Evolutionary conservation across 2,329 filamentous ascomycete genomes (phyloP).

Genomic region (Colletotrichum costaricense): DNA sequence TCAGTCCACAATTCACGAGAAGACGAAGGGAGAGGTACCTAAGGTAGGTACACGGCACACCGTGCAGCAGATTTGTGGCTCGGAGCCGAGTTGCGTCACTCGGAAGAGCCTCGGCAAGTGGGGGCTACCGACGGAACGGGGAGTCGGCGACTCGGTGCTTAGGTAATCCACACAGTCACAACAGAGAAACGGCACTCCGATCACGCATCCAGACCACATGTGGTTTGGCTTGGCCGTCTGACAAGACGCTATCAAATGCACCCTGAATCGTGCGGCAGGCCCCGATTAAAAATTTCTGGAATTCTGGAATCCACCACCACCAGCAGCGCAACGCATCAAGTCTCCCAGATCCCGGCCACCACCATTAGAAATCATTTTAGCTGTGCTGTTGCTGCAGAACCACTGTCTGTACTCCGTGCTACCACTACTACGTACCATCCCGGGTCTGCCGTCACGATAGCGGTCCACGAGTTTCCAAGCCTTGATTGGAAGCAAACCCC

Average conservation of each 20-base stretch:
- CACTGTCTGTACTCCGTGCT: neutral
- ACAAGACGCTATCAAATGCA: neutral
- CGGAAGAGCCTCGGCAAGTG: slow-evolving; percentile 34
- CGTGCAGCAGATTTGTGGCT: neutral
- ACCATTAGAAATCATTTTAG: slow-evolving; percentile 29
- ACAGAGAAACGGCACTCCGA: slow-evolving; percentile 3
- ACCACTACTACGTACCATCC: neutral
- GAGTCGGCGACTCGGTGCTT: slow-evolving; percentile 9
- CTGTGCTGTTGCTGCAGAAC: neutral
- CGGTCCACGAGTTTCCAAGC: slow-evolving; percentile 3
- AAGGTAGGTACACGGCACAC: neutral
- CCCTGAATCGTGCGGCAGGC: slow-evolving; percentile 27
- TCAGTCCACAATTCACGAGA: neutral
- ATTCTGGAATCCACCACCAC: slow-evolving; percentile 32
- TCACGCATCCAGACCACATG: slow-evolving; percentile 5
- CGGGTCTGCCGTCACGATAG: slow-evolving; percentile 18
- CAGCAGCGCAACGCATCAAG: neutral
- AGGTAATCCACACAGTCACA: slow-evolving; percentile 4
- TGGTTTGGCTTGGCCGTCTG: neutral
- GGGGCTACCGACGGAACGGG: neutral
- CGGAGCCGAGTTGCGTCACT: slow-evolving; percentile 25
- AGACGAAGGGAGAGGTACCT: neutral
- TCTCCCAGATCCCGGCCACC: slow-evolving; percentile 21
- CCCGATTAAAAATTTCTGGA: slow-evolving; percentile 19
- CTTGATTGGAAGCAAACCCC: slow-evolving; percentile 28